Evolutionary conservation across 352 stramenopile genomes (phyloP).

Genomic region (Blastocystis sp.): DNA sequence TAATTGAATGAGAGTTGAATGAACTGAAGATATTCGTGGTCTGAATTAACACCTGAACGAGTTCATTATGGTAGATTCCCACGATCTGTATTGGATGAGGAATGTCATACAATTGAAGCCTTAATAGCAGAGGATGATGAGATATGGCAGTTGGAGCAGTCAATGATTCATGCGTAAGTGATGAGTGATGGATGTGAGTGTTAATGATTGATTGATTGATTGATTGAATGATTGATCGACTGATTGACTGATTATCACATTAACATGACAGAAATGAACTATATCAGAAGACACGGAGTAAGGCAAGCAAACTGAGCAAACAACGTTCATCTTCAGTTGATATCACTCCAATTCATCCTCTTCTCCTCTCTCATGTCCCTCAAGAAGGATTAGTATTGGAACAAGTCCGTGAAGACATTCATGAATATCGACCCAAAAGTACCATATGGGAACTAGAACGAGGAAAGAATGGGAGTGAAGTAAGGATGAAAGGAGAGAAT

Average conservation of each 20-base stretch:
- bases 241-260: not conserved
- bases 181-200: not conserved
- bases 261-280: slow-evolving; percentile 80
- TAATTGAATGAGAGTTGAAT: slow-evolving; percentile 55
- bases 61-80: slow-evolving; percentile 95
- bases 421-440: slow-evolving; percentile 61
- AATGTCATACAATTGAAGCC: slow-evolving; percentile 86
- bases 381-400: not conserved
- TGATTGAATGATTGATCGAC: no score
- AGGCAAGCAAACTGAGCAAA: slow-evolving; percentile 87
- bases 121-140: slow-evolving; percentile 76
- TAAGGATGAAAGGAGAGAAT: not conserved
- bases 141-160: slow-evolving; percentile 74
- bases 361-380: slow-evolving; percentile 68
- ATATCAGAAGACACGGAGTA: slow-evolving; percentile 86
- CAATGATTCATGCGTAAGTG: slow-evolving; percentile 80
- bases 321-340: slow-evolving; percentile 83
- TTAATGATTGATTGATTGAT: no score
- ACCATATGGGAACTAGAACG: slow-evolving; percentile 64
- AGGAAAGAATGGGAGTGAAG: slow-evolving; percentile 46
- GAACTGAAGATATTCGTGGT: slow-evolving; percentile 75
- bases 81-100: slow-evolving; percentile 82
- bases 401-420: slow-evolving; percentile 18
- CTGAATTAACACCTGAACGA: slow-evolving; percentile 85
- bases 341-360: slow-evolving; percentile 81